These are phyloP conservation scores for Blepharisma undulans DNA, from an alignment of 169 alveolate genomes.

Conservation along the genomic window DNA sequence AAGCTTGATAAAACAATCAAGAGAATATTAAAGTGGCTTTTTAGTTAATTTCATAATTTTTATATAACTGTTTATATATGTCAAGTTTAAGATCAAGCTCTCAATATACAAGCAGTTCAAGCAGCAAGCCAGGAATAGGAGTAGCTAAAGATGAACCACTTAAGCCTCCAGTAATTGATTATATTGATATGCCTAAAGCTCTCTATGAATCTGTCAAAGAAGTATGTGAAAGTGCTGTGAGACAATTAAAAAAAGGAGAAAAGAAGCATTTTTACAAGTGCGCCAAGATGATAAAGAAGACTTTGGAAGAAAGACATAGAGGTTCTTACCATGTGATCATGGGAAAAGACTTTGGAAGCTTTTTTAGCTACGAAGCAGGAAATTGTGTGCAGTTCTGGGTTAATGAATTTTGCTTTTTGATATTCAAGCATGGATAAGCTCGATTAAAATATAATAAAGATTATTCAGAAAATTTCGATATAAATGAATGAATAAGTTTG, in stretches of 20 bases:
- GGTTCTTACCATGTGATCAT: conserved; percentile 87
- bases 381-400: conserved; percentile 29
- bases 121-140: neutral
- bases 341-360: conserved; percentile 85
- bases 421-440: conserved; percentile 26
- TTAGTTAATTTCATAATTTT: neutral
- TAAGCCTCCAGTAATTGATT: conserved; percentile 18
- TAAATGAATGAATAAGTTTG: too few species aligned
- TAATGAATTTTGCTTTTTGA: neutral
- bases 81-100: neutral
- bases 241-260: neutral
- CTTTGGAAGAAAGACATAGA: conserved; percentile 75
- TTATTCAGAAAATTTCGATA: too few species aligned
- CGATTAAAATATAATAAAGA: neutral
- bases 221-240: neutral
- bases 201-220: conserved; percentile 19
- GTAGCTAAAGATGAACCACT: neutral
- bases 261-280: conserved; percentile 22
- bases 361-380: conserved; percentile 70
- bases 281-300: conserved; percentile 57
- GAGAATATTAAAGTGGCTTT: neutral
- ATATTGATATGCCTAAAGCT: conserved; percentile 22
- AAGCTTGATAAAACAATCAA: neutral
- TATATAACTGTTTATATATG: neutral
- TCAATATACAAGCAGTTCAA: neutral